Evolutionary conservation across 2,329 filamentous ascomycete species (phyloP).

Genomic region (Rutstroemia sydowiana): DNA sequence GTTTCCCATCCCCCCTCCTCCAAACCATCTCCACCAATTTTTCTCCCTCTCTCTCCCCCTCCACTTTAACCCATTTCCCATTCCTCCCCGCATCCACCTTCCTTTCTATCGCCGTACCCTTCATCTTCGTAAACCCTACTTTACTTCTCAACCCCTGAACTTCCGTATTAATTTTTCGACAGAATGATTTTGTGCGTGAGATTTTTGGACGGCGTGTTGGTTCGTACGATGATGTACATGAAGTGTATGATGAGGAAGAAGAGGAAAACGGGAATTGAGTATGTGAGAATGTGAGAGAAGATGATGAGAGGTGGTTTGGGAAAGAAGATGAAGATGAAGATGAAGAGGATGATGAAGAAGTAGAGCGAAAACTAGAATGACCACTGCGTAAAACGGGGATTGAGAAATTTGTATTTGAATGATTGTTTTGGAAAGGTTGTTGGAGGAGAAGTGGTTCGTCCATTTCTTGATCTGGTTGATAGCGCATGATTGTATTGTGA

Average conservation of each 20-base stretch:
- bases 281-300: not conserved
- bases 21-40: slow-evolving; percentile 4
- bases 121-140: not conserved
- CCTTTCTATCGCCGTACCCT: no score
- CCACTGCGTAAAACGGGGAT: not conserved
- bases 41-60: slow-evolving; percentile 4
- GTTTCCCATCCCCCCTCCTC: slow-evolving; percentile 6
- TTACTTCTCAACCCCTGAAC: not conserved
- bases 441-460: slow-evolving; percentile 5
- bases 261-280: not conserved
- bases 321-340: not conserved
- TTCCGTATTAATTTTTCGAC: slow-evolving; percentile 3
- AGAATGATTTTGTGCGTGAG: slow-evolving; percentile 5
- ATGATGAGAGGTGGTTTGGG: not conserved
- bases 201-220: not conserved
- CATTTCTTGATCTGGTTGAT: no score
- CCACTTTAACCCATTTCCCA: slow-evolving; percentile 5
- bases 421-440: not conserved
- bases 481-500: no score
- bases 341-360: not conserved
- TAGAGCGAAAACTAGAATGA: not conserved
- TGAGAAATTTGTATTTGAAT: not conserved
- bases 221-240: not conserved
- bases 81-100: not conserved
- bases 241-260: not conserved